Base-by-base conservation (phyloP, 73 alveolate species). In the Paramecium sexaurelia region DNA sequence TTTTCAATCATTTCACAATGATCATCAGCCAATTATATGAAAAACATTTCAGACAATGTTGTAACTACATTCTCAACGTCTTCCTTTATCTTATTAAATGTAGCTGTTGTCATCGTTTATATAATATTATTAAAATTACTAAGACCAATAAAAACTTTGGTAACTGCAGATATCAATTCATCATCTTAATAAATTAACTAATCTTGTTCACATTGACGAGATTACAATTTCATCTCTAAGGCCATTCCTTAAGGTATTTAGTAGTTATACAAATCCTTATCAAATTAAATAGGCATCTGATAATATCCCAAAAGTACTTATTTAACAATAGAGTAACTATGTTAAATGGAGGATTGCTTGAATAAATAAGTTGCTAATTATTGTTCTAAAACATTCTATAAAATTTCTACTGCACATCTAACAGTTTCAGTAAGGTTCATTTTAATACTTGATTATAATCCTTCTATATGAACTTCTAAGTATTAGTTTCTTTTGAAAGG, bases 21-120 rank as follows among this genome's bases (percentile, higher is more conserved):
- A 36, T 78, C 75, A 78, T 78, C 90, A 1, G 90, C 90, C 24
- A 78, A 78, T 39, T 39, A 13, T 20, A 78, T 45, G 20, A 78
- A 78, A 20, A 78, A 78, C 55, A 78, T 41, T 19, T 78, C 90
- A 41, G 90, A 29, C 17, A 78, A 11, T 15, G 90, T 78, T 10
- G 90, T 78, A 0, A 78, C 90, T 40, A 78, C 27, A 41, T 78
- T 78, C 17, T 78, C 90, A 22, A 78, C 90, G 41, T 78, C 90
- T 6, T 78, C 90, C 19, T 78, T 78, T 5, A 78, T 41, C 36
- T 45, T 78, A 5, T 78, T 22, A 19, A 39, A 78, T 78, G 75
- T 43, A 5, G 90, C 90, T 13, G 90, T 24, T 3, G 90, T 40
- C 9, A 78, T 39, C 1, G 90, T 78, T 24, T 78, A 43, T 1